Conservation (phyloP, 805 yeast genomes). For the Yarrowia porcina region DNA sequence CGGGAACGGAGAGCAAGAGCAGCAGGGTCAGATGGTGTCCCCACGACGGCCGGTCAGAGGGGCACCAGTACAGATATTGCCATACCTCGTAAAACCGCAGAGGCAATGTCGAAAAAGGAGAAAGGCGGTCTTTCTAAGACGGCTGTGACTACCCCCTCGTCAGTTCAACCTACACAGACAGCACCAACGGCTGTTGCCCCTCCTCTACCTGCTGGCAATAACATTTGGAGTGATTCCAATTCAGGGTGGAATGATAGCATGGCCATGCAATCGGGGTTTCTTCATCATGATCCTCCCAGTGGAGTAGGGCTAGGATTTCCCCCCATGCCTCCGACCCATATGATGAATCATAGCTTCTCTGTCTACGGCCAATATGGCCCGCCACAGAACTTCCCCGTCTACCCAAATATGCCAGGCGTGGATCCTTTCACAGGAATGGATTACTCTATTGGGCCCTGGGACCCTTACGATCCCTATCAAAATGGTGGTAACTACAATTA, state of each 20-base stretch:
- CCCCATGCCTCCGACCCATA: not conserved
- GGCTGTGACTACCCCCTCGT: not conserved
- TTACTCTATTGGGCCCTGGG: slow-evolving; percentile 16
- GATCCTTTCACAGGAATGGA: slow-evolving; percentile 8
- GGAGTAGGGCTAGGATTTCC: not conserved
- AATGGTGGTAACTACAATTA: slow-evolving; percentile 2
- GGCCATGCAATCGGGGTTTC: slow-evolving; percentile 8
- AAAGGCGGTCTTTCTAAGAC: not conserved
- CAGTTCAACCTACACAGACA: not conserved
- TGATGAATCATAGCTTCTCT: slow-evolving; percentile 5
- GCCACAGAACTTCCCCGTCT: not conserved
- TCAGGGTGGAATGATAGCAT: slow-evolving; percentile 7
- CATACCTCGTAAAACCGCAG: not conserved
- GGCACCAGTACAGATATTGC: not conserved
- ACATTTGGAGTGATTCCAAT: slow-evolving; percentile 18
- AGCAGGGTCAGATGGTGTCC: not conserved
- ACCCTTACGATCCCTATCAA: slow-evolving; percentile 11
- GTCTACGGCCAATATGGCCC: not conserved
- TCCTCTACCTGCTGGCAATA: not conserved
- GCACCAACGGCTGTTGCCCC: not conserved
- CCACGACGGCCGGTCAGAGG: not conserved
- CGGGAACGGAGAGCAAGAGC: not conserved
- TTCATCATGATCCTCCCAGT: not conserved
- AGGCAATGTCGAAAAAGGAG: not conserved
- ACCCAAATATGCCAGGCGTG: not conserved